Conservation (phyloP, 495 filamentous ascomycete species). For the Podospora tetraspora region DNA sequence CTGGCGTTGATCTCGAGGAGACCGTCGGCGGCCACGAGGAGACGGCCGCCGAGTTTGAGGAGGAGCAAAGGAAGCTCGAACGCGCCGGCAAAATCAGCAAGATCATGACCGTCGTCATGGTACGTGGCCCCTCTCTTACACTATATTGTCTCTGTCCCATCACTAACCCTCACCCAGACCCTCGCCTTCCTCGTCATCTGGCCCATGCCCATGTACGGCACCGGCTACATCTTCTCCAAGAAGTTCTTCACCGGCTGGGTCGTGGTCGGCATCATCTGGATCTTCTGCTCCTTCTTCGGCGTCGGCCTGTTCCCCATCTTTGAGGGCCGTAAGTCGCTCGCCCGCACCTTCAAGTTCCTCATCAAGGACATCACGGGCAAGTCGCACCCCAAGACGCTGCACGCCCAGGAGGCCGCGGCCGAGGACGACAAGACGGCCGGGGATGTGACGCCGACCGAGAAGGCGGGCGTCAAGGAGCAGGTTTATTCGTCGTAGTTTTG, state of each 20-base stretch:
- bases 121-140: too few relatives aligned
- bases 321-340: slow-evolving; percentile 69
- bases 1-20: slow-evolving; percentile 66
- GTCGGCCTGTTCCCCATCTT: slow-evolving; percentile 81
- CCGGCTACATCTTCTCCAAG: slow-evolving; percentile 81
- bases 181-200: slow-evolving; percentile 76
- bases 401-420: slow-evolving; percentile 25
- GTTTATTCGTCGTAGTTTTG: background rate
- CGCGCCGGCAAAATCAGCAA: slow-evolving; percentile 75
- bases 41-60: slow-evolving; percentile 38
- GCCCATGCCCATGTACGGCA: slow-evolving; percentile 93
- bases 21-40: slow-evolving; percentile 51
- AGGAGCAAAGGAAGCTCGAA: slow-evolving; percentile 64
- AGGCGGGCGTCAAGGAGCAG: slow-evolving; percentile 22
- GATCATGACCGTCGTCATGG: slow-evolving; percentile 63
- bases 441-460: slow-evolving; percentile 31
- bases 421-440: slow-evolving; percentile 19
- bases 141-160: background rate
- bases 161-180: slow-evolving; percentile 36
- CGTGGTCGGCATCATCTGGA: slow-evolving; percentile 77
- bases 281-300: slow-evolving; percentile 66
- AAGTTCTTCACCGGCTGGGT: slow-evolving; percentile 93
- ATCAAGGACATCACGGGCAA: slow-evolving; percentile 63
- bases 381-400: slow-evolving; percentile 38
- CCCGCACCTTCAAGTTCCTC: slow-evolving; percentile 59